Evolutionary conservation across 176 grass and related monocot species (phyloP), one percentile per base, ranked within the genome.

Genomic region (Carex pumila): DNA sequence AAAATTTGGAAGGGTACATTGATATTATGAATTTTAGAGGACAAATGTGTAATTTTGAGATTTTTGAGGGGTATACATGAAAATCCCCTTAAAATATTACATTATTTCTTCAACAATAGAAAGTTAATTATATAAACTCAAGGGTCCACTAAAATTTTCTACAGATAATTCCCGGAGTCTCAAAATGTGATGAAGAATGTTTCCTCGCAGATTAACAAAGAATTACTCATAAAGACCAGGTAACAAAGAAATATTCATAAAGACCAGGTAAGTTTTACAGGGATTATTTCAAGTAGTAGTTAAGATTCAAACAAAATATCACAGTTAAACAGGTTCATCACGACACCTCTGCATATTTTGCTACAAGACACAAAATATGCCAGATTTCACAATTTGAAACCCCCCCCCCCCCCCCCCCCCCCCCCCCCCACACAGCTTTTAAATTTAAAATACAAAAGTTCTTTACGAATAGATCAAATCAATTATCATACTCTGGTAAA

Each of bases 311-410:
- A 25, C 7, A 62, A 62, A 62, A 62, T 62, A 9, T 10, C n/a
- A 66, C 79, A 82, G 58, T 82, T 49, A 82, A 82, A 65, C 19
- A n/a, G 9, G 29, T 34, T 37, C 56, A 66, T 82, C 41, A 82
- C 67, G 61, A 82, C 18, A 34, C 15, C 80, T 29, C 10, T 5
- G 4, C 6, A 39, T 39, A 4, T 39, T 39, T 39, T 39, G 37
- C 37, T 39, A 6, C 34, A 36, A 6, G 37, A 39, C 11, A 30
- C 47, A 76, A 76, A 76, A 76, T 14, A 32, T 76, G 49, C 9
- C 12, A 30, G 49, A 25, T 30, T 76, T 76, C 12, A 54, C 72
- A 54, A 39, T 39, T 39, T 39, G 4, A 39, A 6, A 39, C 37
- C 37, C 3, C 5, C 3, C 0, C 37, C 37, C 36, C 37, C 37